Conservation (phyloP, 768 basidiomycete genomes). For the Butyriboletus loyo region DNA sequence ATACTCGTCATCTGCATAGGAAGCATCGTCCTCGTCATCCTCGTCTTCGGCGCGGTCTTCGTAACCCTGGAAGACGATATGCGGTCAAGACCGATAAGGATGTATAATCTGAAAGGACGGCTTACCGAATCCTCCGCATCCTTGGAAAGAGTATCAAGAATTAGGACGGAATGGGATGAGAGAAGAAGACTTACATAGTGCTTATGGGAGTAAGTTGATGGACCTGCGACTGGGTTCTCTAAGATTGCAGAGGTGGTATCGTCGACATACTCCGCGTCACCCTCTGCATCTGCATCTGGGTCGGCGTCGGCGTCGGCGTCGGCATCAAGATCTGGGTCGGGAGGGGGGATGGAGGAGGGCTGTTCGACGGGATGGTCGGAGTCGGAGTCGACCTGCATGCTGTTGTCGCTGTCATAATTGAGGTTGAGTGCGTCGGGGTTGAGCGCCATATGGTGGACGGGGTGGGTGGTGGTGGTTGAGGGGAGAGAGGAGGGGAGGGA, state of each 20-base stretch:
- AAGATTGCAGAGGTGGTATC: constrained; percentile 36
- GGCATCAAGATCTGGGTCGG: constrained; percentile 45
- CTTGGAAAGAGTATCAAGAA: constrained; percentile 9
- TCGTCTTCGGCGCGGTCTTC: constrained; percentile 51
- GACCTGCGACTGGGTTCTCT: constrained; percentile 36
- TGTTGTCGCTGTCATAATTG: constrained; percentile 51
- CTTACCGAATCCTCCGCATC: constrained; percentile 33
- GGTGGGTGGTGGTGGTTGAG: constrained; percentile 33
- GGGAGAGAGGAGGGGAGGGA: constrained; percentile 33
- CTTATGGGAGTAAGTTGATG: constrained; percentile 48
- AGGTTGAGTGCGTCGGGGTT: constrained; percentile 46
- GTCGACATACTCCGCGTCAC: constrained; percentile 41
- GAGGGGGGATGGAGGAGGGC: constrained; percentile 16
- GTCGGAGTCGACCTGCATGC: constrained; percentile 73
- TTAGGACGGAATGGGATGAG: constrained; percentile 2
- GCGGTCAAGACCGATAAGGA: constrained; percentile 17
- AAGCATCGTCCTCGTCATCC: constrained; percentile 67
- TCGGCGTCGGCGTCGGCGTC: constrained; percentile 65
- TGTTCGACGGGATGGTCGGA: constrained; percentile 29
- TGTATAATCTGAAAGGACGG: constrained; percentile 10
- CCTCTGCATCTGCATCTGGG: constrained; percentile 39
- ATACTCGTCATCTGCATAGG: constrained; percentile 77
- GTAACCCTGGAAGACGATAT: constrained; percentile 56
- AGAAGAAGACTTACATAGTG: constrained; percentile 52
- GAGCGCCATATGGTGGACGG: constrained; percentile 34